These are phyloP conservation scores for Pichia sp. DNA, from an alignment of 1,139 yeast species.

Conservation along the genomic window DNA sequence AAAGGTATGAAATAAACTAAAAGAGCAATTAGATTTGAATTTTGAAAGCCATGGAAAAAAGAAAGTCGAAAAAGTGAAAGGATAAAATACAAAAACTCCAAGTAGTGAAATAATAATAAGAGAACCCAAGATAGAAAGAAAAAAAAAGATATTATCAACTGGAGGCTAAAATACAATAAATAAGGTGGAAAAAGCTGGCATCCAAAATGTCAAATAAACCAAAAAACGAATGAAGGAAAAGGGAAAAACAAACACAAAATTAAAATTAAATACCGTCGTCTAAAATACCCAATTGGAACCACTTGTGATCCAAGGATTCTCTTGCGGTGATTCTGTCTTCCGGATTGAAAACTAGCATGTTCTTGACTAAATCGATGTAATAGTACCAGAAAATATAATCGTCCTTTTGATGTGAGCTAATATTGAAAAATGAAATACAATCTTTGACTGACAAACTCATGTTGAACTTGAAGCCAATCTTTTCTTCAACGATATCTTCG, in stretches of 20 bases:
- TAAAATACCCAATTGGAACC: constrained; percentile 73
- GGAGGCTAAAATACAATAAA: neutral
- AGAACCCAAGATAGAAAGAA: too few species aligned
- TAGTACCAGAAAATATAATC: constrained; percentile 76
- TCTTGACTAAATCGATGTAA: constrained; percentile 63
- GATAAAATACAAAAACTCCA: too few species aligned
- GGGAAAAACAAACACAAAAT: neutral
- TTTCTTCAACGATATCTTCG: constrained; percentile 41
- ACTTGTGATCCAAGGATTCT: constrained; percentile 71
- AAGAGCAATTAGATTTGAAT: too few species aligned
- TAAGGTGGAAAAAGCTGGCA: too few species aligned
- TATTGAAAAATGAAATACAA: constrained; percentile 22
- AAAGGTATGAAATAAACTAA: too few species aligned
- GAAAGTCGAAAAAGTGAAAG: too few species aligned
- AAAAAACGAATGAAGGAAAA: neutral
- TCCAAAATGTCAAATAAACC: too few species aligned
- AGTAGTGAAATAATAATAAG: too few species aligned
- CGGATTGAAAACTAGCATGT: constrained; percentile 62
- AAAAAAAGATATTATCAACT: neutral
- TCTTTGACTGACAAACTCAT: constrained; percentile 28
- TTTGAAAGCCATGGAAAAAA: too few species aligned
- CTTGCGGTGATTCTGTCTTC: constrained; percentile 59
- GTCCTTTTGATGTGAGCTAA: constrained; percentile 32
- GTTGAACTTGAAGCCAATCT: constrained; percentile 34
- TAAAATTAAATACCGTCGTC: constrained; percentile 52